Base-by-base conservation (phyloP, 1,284 basidiomycete species). In the Mycena sp. region DNA sequence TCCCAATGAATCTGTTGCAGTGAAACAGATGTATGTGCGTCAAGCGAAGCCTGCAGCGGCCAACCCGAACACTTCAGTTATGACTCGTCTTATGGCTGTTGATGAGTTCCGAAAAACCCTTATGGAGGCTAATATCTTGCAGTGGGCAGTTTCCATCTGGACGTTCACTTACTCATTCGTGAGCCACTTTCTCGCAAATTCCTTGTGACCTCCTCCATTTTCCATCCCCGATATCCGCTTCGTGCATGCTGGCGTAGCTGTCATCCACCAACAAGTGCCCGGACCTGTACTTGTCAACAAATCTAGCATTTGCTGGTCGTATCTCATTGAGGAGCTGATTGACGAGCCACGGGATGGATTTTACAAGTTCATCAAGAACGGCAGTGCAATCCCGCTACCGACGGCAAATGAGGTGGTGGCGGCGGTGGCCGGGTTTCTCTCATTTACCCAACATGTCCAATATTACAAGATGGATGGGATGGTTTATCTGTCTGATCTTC, bases 141-240 rank as follows among this genome's bases (percentile, higher is more conserved):
- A 37, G 16, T 61, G 59, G 59, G 59, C 32, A 1, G 3, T 7
- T 4, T 58, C 61, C 3, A 21, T 63, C 32, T 46, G 58, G 41
- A 35, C 16, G 7, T 41, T 63, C n/a, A 53, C 45, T 0, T 51
- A 53, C n/a, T 49, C 55, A 0, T 52, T 38, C 19, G 57, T 63
- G 17, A 0, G 25, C 2, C 41, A 49, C 26, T 46, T 40, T 48
- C 32, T 52, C 12, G 23, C 25, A 25, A 37, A 53, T 12, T 9
- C 45, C 6, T 6, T 28, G 3, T 3, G n/a, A 19, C 45, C 23
- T 6, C 60, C 53, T 6, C 54, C 61, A 3, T 58, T 63, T 12
- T 11, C 26, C 3, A 40, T 63, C 19, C 61, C 61, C 17, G 12
- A 44, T 1, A 17, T 58, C 11, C 61, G 61, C 35, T 63, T 63